These are phyloP conservation scores for Galium porrigens DNA, from an alignment of 305 asterid species.

Conservation along the genomic window DNA sequence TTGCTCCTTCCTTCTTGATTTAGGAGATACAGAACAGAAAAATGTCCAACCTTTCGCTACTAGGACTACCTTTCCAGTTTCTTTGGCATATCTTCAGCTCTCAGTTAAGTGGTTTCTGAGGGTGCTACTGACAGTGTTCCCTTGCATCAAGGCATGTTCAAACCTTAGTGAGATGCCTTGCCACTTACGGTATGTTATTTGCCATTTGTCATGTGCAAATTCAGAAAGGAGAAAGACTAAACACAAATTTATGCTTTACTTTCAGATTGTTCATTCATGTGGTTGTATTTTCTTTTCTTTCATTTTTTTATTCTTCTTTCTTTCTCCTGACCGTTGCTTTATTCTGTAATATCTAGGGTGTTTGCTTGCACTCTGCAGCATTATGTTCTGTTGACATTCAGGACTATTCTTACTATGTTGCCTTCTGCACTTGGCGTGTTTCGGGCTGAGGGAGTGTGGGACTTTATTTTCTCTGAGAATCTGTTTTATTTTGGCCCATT, in stretches of 20 bases:
- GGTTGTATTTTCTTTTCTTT: constrained; percentile 11
- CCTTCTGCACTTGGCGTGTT: constrained; percentile 66
- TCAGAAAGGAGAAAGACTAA: neutral
- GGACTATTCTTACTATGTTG: constrained; percentile 53
- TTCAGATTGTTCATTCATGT: neutral
- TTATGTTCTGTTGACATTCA: constrained; percentile 52
- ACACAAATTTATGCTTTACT: neutral
- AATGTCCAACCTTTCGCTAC: constrained; percentile 31
- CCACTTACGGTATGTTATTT: constrained; percentile 57
- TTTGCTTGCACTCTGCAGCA: constrained; percentile 67
- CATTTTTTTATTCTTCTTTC: neutral
- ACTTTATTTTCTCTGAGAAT: constrained; percentile 89
- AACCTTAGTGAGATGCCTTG: constrained; percentile 60
- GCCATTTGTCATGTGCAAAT: neutral
- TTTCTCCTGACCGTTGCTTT: constrained; percentile 9
- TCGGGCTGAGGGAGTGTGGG: constrained; percentile 94
- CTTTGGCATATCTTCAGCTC: constrained; percentile 77
- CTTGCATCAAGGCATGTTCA: constrained; percentile 89
- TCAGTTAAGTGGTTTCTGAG: constrained; percentile 85
- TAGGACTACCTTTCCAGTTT: constrained; percentile 42
- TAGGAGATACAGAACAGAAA: constrained; percentile 34
- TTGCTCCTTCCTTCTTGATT: constrained; percentile 58
- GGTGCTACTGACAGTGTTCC: constrained; percentile 79
- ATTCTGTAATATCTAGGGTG: constrained; percentile 43
- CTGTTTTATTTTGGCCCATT: constrained; percentile 72